Conservation (phyloP, 495 filamentous ascomycete species). For the Talaromyces trachyspermus region DNA sequence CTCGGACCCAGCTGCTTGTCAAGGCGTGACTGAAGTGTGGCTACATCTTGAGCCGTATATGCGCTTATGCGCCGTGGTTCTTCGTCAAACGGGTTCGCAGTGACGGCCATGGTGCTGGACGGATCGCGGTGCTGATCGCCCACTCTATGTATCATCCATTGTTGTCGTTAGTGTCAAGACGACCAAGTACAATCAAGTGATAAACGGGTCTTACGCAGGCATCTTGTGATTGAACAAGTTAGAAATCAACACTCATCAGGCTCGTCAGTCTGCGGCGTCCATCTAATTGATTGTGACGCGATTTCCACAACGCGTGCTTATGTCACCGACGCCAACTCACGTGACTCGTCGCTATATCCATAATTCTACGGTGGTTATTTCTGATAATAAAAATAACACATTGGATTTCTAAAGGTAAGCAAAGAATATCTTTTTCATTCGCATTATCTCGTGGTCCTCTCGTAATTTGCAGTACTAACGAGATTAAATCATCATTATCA, state of each 20-base stretch:
- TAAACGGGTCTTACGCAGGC: constrained; percentile 7
- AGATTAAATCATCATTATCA: neutral
- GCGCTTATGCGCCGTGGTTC: constrained; percentile 56
- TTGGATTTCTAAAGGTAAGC: too few relatives aligned
- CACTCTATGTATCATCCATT: constrained; percentile 49
- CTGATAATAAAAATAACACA: too few relatives aligned
- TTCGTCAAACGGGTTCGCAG: constrained; percentile 74
- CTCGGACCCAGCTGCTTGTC: constrained; percentile 94
- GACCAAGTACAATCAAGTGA: neutral
- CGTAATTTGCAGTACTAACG: too few relatives aligned
- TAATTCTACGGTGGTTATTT: too few relatives aligned
- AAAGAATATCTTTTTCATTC: too few relatives aligned
- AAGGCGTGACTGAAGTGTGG: constrained; percentile 75
- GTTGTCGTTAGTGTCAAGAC: neutral
- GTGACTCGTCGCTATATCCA: too few relatives aligned
- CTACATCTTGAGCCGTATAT: constrained; percentile 85
- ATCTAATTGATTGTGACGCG: constrained; percentile 6
- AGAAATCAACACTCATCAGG: neutral
- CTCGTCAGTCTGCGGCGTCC: neutral
- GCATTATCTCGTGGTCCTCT: too few relatives aligned
- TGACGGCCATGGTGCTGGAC: constrained; percentile 24
- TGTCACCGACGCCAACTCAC: constrained; percentile 28
- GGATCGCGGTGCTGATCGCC: constrained; percentile 66
- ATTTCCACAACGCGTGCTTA: neutral
- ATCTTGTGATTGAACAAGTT: neutral